These are phyloP conservation scores for Tuber melanosporum DNA, from an alignment of 495 filamentous ascomycete species.

Conservation along the genomic window DNA sequence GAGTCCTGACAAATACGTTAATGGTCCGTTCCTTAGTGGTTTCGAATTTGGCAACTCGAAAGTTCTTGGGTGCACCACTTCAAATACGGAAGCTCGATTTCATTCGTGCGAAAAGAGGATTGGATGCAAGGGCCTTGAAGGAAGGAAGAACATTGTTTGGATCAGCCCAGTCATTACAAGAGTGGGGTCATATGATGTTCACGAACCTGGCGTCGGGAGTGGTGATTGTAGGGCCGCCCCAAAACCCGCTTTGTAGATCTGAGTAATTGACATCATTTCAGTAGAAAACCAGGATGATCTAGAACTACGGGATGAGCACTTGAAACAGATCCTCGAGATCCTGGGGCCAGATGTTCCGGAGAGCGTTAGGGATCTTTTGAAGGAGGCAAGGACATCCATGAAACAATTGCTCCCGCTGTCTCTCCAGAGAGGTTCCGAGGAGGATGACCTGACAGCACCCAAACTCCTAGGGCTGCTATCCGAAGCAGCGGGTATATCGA, in stretches of 20 bases:
- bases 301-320: conserved; percentile 28
- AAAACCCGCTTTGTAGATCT: not conserved
- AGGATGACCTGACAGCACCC: conserved; percentile 15
- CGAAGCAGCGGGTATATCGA: conserved; percentile 6
- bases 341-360: conserved; percentile 26
- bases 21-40: conserved; percentile 64
- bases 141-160: conserved; percentile 56
- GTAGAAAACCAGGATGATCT: conserved; percentile 38
- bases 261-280: not conserved
- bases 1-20: conserved; percentile 14
- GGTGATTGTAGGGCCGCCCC: conserved; percentile 47
- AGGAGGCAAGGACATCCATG: conserved; percentile 28
- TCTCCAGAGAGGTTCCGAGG: conserved; percentile 8
- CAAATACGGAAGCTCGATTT: conserved; percentile 57
- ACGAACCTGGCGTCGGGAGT: conserved; percentile 70
- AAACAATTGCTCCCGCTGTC: conserved; percentile 31
- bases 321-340: conserved; percentile 31
- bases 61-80: conserved; percentile 65
- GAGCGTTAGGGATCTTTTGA: conserved; percentile 19
- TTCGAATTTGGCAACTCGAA: conserved; percentile 67
- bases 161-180: conserved; percentile 70
- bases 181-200: conserved; percentile 54
- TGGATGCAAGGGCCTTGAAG: conserved; percentile 54
- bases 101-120: conserved; percentile 80
- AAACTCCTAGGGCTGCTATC: conserved; percentile 20